phyloP scores from a whole-genome alignment of 1,139 yeast genomes.

The Tardiomyces depauwii region DNA sequence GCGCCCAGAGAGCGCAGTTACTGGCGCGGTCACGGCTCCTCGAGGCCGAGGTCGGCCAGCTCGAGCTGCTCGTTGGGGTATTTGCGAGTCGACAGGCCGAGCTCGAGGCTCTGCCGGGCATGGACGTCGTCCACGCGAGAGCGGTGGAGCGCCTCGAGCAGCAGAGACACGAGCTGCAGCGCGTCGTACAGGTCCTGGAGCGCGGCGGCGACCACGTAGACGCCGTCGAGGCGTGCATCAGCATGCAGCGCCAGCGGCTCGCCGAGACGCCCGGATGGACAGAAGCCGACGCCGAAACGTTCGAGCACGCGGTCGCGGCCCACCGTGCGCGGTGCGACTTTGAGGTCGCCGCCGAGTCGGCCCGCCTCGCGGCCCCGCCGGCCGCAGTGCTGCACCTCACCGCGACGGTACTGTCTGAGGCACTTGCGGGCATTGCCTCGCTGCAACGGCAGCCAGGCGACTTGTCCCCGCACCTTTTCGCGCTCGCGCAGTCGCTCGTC shows the following conservation, averaged over 20 bases:
- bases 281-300: slow-evolving; percentile 9
- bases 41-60: slow-evolving; percentile 12
- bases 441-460: background rate
- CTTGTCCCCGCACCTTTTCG: too few relatives aligned
- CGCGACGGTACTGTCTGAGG: background rate
- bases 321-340: slow-evolving; percentile 8
- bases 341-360: background rate
- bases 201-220: background rate
- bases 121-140: background rate
- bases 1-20: slow-evolving; percentile 9
- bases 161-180: background rate
- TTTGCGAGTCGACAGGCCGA: background rate
- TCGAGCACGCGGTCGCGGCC: slow-evolving; percentile 12
- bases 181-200: background rate
- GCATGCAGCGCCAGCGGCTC: slow-evolving; percentile 11
- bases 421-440: background rate
- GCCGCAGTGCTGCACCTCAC: slow-evolving; percentile 1
- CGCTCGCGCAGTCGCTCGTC: too few relatives aligned
- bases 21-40: slow-evolving; percentile 10
- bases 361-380: slow-evolving; percentile 1
- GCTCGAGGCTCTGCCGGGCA: background rate
- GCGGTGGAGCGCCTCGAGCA: background rate
- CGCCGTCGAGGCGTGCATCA: slow-evolving; percentile 10
- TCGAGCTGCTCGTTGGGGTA: slow-evolving; percentile 7
- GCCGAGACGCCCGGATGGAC: slow-evolving; percentile 17